Evolutionary conservation across 2,329 filamentous ascomycete species (phyloP).

Genomic region (Fusarium torulosum): DNA sequence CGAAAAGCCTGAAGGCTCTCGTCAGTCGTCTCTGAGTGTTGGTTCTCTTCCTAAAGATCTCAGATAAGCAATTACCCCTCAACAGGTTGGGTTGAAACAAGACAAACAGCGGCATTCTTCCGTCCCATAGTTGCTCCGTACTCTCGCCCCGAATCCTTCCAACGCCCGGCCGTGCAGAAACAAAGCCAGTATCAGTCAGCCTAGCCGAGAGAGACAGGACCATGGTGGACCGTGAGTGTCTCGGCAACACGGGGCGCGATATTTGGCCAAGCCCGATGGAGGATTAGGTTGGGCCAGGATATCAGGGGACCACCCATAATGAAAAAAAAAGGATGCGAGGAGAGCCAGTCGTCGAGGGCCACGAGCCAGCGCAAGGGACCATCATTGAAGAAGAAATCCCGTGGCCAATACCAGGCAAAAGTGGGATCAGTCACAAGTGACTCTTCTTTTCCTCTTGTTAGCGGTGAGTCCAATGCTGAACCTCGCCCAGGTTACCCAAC

Average conservation of each 20-base stretch:
- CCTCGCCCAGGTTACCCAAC: conserved; percentile 21
- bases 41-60: neutral
- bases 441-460: conserved; percentile 1
- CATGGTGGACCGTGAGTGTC: conserved; percentile 23
- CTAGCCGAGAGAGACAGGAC: conserved; percentile 26
- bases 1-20: conserved; percentile 6
- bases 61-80: neutral
- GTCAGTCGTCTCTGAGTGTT: conserved; percentile 2
- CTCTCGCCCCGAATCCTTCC: conserved; percentile 29
- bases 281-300: neutral
- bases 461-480: conserved; percentile 22
- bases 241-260: conserved; percentile 22
- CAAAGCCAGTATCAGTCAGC: conserved; percentile 25
- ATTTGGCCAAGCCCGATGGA: too few relatives aligned
- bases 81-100: neutral
- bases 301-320: conserved; percentile 4
- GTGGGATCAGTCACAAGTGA: conserved; percentile 1
- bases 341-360: conserved; percentile 11
- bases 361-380: conserved; percentile 6
- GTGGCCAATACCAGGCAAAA: conserved; percentile 9
- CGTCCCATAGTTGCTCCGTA: conserved; percentile 5
- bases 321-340: conserved; percentile 4
- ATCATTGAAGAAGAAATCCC: conserved; percentile 12
- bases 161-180: conserved; percentile 29
- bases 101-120: conserved; percentile 16